Base-by-base conservation (phyloP, 2,329 filamentous ascomycete genomes). In the Leptoxyphium fumago region DNA sequence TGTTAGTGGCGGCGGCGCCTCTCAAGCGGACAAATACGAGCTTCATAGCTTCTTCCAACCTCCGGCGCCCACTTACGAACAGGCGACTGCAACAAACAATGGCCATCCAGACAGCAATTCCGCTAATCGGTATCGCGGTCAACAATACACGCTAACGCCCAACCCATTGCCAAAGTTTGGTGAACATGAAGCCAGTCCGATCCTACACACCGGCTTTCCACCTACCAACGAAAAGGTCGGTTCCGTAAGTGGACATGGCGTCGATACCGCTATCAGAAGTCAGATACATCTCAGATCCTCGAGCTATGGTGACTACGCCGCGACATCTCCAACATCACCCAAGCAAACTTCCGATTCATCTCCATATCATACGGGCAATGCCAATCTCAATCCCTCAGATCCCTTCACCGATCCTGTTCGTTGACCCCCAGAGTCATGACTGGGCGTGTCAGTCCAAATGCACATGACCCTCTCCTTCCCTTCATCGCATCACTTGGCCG, bases 141-240 rank as follows among this genome's bases (percentile, higher is more conserved):
- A 66, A 48, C 58, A 65, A n/a, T 70, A 69, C 53, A 69, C 66
- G 11, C 56, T 70, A 30, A 59, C 58, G 28, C 64, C 64, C 42
- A 62, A 62, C 36, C 66, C 66, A 21, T 61, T 69, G 43, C 64
- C 64, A 21, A 66, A 59, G 15, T 64, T 65, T 47, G 61, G 63
- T 38, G 53, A 62, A 41, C 46, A 49, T 44, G 58, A 49, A 45
- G 55, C 51, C 41, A 53, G 56, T 47, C 52, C 55, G 17, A 55
- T 50, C 50, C 46, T 55, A 48, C 56, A 50, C 36, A 54, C 53
- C 11, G 53, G 53, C 18, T 59, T 57, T 45, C 45, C 46, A 21
- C 50, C 43, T 8, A 45, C 47, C 4, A 51, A 57, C 30, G 66
- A 69, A 54, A 68, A 66, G 54, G 56, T 69, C 38, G 63, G 66